Evolutionary conservation across 2,329 filamentous ascomycete genomes (phyloP), one percentile per base, ranked within the genome.

Genomic region (Cladosporium cucumerinum): DNA sequence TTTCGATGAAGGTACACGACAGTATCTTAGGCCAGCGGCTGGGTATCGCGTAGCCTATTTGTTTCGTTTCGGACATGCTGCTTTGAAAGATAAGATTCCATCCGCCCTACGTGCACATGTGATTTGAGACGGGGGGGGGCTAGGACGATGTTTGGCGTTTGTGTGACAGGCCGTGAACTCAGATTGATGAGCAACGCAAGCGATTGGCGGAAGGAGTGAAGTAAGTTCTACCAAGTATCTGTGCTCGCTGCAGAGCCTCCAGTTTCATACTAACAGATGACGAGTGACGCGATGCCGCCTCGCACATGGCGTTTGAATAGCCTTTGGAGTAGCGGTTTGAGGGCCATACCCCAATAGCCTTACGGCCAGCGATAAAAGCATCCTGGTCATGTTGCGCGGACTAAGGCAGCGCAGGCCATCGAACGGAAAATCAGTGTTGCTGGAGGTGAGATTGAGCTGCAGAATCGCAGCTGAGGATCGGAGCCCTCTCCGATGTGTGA

Each of bases 171-270:
- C 11, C 8, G 16, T 23, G 52, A 62, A 62, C 48, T 62, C 59
- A 54, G 43, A 62, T 18, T 16, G 21, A 28, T 5, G 21, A 36
- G 30, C 21, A 54, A 43, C 3, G 23, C 32, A 32, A 62, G 59
- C 59, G 59, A 62, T 62, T 62, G 59, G 59, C 30, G 43, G 25
- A 23, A 49, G 30, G 14, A n/a, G 49, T 11, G 18, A n/a, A 39
- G 26, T 52, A 30, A 32, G 48, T 62, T 54, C 26, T 21, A 49
- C 59, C 59, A 62, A 62, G 48, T n/a, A 28, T 62, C 59, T 25
- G 59, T 62, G 59, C 49, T 7, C 34, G 11, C 43, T 60, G 57
- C 28, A 60, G 39, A 46, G n/a, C 43, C 57, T 48, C 43, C 39
- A 49, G 57, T 49, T 60, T 59, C 57, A 59, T 10, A 36, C 23